Conservation (phyloP, 2,329 filamentous ascomycete genomes). For the Aspergillus sojae region DNA sequence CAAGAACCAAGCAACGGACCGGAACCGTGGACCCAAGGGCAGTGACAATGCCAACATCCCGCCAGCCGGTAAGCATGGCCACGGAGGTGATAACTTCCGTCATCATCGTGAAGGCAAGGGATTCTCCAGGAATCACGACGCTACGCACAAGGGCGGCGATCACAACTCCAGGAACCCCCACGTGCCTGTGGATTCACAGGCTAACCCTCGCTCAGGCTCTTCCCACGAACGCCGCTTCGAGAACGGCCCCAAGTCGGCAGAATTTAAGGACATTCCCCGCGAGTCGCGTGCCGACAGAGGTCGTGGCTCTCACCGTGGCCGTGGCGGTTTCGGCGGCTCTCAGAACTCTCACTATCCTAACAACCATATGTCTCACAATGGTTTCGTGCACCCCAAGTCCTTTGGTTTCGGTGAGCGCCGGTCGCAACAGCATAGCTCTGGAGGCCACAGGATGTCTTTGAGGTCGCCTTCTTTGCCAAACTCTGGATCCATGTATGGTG, state of each 20-base stretch:
- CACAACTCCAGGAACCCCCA: constrained; percentile 31
- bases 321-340: constrained; percentile 40
- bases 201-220: constrained; percentile 29
- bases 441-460: constrained; percentile 55
- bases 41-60: constrained; percentile 32
- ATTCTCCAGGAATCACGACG: constrained; percentile 37
- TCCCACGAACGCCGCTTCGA: constrained; percentile 43
- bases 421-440: constrained; percentile 43
- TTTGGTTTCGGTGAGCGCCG: constrained; percentile 47
- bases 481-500: constrained; percentile 53
- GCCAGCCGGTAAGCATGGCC: constrained; percentile 30
- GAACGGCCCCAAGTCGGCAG: constrained; percentile 41
- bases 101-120: constrained; percentile 38
- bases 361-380: constrained; percentile 42
- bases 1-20: constrained; percentile 36
- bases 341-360: constrained; percentile 45
- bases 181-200: constrained; percentile 37
- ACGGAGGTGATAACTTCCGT: constrained; percentile 34
- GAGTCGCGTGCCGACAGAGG: constrained; percentile 44
- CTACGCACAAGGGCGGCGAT: constrained; percentile 30
- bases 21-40: constrained; percentile 34
- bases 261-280: constrained; percentile 39
- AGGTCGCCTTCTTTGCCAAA: constrained; percentile 66
- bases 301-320: constrained; percentile 43
- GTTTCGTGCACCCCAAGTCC: constrained; percentile 43